These are phyloP conservation scores for Amanita fuliginea DNA, from an alignment of 768 basidiomycete genomes.

Conservation along the genomic window DNA sequence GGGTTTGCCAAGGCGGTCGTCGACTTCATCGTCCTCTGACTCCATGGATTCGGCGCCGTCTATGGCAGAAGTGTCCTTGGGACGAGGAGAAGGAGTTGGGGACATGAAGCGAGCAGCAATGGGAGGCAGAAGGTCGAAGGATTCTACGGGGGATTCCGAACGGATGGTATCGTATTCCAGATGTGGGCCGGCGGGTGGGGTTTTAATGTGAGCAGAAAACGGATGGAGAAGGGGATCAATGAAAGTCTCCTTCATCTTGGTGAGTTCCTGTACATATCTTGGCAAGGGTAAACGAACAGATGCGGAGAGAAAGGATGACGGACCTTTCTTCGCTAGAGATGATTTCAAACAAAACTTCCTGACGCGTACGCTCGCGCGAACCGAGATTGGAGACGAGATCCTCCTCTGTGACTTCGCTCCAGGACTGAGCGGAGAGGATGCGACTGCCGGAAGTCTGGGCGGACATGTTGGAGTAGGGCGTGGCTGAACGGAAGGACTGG, in stretches of 20 bases:
- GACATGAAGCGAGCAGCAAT: conserved; percentile 92
- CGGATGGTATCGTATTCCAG: conserved; percentile 62
- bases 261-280: conserved; percentile 88
- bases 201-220: conserved; percentile 37
- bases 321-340: conserved; percentile 93
- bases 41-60: conserved; percentile 55
- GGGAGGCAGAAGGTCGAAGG: conserved; percentile 65
- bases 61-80: conserved; percentile 51
- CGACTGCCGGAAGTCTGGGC: conserved; percentile 50
- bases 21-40: conserved; percentile 58
- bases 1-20: conserved; percentile 39
- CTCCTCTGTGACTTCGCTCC: conserved; percentile 92
- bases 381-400: conserved; percentile 90
- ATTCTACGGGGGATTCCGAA: conserved; percentile 58
- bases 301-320: conserved; percentile 12
- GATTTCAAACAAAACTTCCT: conserved; percentile 96
- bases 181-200: conserved; percentile 32
- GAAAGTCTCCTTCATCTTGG: conserved; percentile 90
- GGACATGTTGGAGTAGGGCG: conserved; percentile 76
- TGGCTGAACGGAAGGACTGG: conserved; percentile 67
- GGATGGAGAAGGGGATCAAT: conserved; percentile 86
- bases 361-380: conserved; percentile 88
- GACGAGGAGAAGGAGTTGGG: conserved; percentile 43
- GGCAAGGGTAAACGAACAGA: conserved; percentile 6
- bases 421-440: conserved; percentile 69